phyloP scores from a whole-genome alignment of 139 green algal species.

The Gonium pectorale region DNA sequence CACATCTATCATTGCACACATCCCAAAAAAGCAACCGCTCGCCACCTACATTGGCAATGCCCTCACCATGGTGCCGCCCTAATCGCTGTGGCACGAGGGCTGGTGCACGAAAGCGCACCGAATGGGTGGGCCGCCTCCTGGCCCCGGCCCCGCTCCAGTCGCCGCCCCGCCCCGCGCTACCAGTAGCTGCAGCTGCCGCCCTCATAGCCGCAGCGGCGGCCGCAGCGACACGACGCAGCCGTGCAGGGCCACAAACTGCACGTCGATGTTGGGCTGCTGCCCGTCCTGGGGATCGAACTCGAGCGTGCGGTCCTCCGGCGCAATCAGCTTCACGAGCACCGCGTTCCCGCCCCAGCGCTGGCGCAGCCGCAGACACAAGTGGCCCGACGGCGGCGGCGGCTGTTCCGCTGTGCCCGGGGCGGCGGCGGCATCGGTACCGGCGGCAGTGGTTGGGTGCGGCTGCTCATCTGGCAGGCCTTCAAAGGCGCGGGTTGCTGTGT shows the following conservation, averaged over 20 bases:
- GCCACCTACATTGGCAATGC: too few relatives aligned
- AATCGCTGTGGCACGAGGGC: too few relatives aligned
- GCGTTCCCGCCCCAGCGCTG: constrained; percentile 22
- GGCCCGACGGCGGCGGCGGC: background rate
- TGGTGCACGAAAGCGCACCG: too few relatives aligned
- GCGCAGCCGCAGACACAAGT: constrained; percentile 12
- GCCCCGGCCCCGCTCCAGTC: too few relatives aligned
- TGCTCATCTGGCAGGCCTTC: too few relatives aligned
- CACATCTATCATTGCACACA: too few relatives aligned
- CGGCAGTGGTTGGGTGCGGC: too few relatives aligned
- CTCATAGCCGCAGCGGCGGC: too few relatives aligned
- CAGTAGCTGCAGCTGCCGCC: constrained; percentile 7
- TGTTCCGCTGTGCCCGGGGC: background rate
- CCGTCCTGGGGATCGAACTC: constrained; percentile 14
- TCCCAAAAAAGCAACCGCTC: too few relatives aligned
- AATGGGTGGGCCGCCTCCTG: too few relatives aligned
- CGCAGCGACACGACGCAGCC: constrained; percentile 29
- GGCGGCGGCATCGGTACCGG: background rate
- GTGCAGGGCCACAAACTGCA: constrained; percentile 27
- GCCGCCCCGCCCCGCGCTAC: background rate
- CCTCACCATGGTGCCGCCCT: too few relatives aligned
- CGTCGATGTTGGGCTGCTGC: constrained; percentile 2
- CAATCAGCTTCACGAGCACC: constrained; percentile 32
- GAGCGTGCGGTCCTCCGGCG: background rate
- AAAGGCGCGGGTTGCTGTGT: too few relatives aligned